Conservation (phyloP, 257 asterid species). For the Solanum etuberosum region DNA sequence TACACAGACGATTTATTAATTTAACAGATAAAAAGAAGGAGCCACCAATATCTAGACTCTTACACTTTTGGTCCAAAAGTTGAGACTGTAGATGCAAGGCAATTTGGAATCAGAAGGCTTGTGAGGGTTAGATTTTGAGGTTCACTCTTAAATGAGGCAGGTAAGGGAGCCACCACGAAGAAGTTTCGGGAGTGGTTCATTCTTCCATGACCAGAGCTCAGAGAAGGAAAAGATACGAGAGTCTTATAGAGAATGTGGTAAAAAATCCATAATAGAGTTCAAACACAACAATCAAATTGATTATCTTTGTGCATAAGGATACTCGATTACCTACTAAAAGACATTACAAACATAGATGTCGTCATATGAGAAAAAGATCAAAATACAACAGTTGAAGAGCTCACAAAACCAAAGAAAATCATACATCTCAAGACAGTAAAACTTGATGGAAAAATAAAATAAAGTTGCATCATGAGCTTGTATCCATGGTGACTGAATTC, state of each 20-base stretch:
- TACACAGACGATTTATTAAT: neutral
- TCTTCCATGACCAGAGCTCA: neutral
- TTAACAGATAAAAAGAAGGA: neutral
- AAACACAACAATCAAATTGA: neutral
- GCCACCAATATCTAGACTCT: neutral
- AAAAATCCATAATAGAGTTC: neutral
- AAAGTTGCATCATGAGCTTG: neutral
- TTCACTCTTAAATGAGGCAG: neutral
- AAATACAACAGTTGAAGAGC: neutral
- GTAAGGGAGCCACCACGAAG: neutral
- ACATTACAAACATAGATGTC: neutral
- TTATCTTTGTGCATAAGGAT: neutral
- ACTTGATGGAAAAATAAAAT: neutral
- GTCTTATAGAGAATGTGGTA: neutral
- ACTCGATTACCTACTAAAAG: neutral
- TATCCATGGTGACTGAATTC: neutral
- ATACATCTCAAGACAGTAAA: neutral
- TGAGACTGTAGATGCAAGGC: neutral
- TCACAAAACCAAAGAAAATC: neutral
- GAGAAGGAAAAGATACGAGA: neutral
- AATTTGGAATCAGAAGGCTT: neutral
- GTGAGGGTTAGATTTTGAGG: neutral
- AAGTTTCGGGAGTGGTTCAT: neutral
- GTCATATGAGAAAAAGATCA: neutral
- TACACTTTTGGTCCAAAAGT: neutral